Percentiles rank a stretch among this genome's conserved stretches.
Conservation (phyloP, 23 red algal species). For the Cyanidiococcus yangmingshanensis region DNA sequence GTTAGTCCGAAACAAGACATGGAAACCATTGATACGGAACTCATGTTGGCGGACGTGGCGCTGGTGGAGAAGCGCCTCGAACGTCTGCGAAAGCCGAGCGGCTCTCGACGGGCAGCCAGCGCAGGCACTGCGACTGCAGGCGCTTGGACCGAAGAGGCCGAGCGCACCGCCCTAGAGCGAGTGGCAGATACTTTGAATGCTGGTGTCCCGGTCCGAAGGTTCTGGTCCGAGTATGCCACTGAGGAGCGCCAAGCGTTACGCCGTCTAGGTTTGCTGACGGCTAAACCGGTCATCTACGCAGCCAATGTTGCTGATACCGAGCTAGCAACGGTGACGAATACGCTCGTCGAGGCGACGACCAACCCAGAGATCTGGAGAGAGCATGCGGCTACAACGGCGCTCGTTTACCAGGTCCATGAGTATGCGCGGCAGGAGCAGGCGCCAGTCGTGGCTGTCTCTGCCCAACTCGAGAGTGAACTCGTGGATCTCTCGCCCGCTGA, state of each 20-base stretch:
- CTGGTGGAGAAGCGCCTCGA: slow-evolving; percentile 64
- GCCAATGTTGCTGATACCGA: slow-evolving; percentile 82
- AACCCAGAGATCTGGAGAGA: neutral
- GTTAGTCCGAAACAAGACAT: slow-evolving; percentile 89
- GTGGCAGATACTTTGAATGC: slow-evolving; percentile 40
- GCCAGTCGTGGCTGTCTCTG: slow-evolving; percentile 51
- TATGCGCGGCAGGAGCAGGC: slow-evolving; percentile 41
- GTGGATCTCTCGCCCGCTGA: slow-evolving; percentile 41
- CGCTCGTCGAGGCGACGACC: neutral
- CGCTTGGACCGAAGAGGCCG: slow-evolving; percentile 42
- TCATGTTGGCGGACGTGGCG: slow-evolving; percentile 72
- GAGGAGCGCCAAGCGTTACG: slow-evolving; percentile 48
- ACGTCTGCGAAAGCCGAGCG: neutral
- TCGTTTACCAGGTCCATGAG: slow-evolving; percentile 43
- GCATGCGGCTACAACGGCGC: neutral
- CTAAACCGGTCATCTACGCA: slow-evolving; percentile 95
- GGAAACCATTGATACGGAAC: slow-evolving; percentile 85
- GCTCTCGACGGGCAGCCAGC: neutral
- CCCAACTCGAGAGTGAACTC: slow-evolving; percentile 89
- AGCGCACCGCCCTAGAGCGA: slow-evolving; percentile 52
- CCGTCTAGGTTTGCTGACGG: slow-evolving; percentile 62
- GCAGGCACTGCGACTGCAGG: neutral
- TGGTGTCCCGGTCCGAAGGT: slow-evolving; percentile 28
- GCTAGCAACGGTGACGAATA: slow-evolving; percentile 39
- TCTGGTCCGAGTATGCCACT: slow-evolving; percentile 27